These are phyloP conservation scores for Xerocomellus chrysenteron DNA, from an alignment of 768 basidiomycete genomes.

Conservation along the genomic window DNA sequence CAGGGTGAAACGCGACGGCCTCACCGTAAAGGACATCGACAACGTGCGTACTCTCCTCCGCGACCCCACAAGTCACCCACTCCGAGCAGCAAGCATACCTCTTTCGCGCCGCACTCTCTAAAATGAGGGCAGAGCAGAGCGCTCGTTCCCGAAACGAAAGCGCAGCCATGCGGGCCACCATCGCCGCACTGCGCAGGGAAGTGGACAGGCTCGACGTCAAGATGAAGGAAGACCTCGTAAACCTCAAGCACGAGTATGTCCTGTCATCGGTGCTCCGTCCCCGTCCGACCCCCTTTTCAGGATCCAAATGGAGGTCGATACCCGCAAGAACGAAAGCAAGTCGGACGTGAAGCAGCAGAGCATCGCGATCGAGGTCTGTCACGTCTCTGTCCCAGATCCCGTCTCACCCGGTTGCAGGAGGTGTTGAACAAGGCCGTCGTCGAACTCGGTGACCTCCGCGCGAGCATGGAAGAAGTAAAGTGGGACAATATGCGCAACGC, in stretches of 20 bases:
- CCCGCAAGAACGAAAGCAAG: slow-evolving; percentile 86
- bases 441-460: slow-evolving; percentile 72
- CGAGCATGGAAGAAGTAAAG: slow-evolving; percentile 79
- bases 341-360: slow-evolving; percentile 82
- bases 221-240: slow-evolving; percentile 90
- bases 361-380: slow-evolving; percentile 74
- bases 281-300: slow-evolving; percentile 40
- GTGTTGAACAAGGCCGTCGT: slow-evolving; percentile 74
- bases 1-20: slow-evolving; percentile 66
- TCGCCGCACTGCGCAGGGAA: slow-evolving; percentile 78
- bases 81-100: slow-evolving; percentile 83
- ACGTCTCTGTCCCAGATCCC: not conserved
- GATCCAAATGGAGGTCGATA: slow-evolving; percentile 96
- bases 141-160: slow-evolving; percentile 82
- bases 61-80: not conserved
- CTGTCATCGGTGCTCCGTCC: not conserved
- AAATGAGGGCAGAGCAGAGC: slow-evolving; percentile 83
- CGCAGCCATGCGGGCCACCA: slow-evolving; percentile 74
- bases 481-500: slow-evolving; percentile 89
- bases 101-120: slow-evolving; percentile 89
- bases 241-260: slow-evolving; percentile 89
- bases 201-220: slow-evolving; percentile 82
- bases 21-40: slow-evolving; percentile 76
- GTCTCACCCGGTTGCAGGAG: slow-evolving; percentile 44
- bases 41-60: slow-evolving; percentile 51